Evolutionary conservation across 305 asterid genomes (phyloP), one percentile per base, ranked within the genome.

Genomic region (Solanum chacoense): DNA sequence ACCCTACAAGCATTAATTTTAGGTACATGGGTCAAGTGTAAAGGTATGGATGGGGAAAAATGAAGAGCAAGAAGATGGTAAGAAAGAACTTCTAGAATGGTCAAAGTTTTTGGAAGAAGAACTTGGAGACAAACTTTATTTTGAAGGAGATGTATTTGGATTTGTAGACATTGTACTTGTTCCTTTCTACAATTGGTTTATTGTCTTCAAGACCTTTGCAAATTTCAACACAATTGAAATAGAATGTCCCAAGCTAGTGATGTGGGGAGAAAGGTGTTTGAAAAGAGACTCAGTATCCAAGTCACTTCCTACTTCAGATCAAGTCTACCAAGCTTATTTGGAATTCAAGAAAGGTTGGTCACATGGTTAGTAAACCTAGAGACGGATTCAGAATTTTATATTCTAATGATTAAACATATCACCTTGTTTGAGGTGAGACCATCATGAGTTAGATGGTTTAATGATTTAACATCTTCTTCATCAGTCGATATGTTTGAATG

Each of bases 251-350:
- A 85, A 85, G 63, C 1, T 85, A 50, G 80, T 85, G 14, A 24
- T 72, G 42, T 88, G 89, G 89, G 87, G 87, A 13, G 84, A 67
- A 12, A 88, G 87, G 24, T 88, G 87, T 32, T 36, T 88, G n/a
- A 55, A 40, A 1, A 88, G 89, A 74, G 59, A 38, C 67, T 36
- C 37, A 69, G 88, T 85, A 69, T 69, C 69, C 1, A 85, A 85
- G 65, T 85, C 88, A 0, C 81, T 85, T 24, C 88, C 88, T 65
- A n/a, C 29, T 85, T 29, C 67, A 69, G 16, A 85, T 1, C 88
- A 85, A 85, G 69, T 85, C 12, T 85, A 85, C 0, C 80, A 85
- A 85, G 88, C 69, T 26, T 85, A 85, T 65, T 69, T 85, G 69
- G 88, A 69, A 9, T 85, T 85, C 36, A 69, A 85, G 40, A 22